phyloP scores from a whole-genome alignment of 805 yeast species.

The Ogataea glucozyma region DNA sequence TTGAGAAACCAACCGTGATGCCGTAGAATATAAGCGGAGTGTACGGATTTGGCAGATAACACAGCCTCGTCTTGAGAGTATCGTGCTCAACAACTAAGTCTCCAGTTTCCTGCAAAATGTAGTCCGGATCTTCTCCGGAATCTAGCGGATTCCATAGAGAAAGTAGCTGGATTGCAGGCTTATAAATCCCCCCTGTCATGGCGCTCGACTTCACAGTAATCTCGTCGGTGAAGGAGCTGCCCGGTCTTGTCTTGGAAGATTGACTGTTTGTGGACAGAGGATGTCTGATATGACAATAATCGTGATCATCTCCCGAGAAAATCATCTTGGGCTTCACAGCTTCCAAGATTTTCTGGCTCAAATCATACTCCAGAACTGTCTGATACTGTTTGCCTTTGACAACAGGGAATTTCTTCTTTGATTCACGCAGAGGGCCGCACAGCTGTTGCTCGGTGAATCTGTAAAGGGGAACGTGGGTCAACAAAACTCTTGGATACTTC shows the following conservation, averaged over 20 bases:
- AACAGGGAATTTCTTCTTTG: conserved; percentile 62
- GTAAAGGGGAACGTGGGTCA: conserved; percentile 86
- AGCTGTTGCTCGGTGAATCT: conserved; percentile 55
- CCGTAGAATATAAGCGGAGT: conserved; percentile 26
- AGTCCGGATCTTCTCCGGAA: conserved; percentile 3
- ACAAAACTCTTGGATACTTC: conserved; percentile 61
- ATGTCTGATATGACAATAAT: conserved; percentile 81
- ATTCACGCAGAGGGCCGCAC: conserved; percentile 82
- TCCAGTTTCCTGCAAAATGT: conserved; percentile 21
- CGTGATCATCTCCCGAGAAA: conserved; percentile 96
- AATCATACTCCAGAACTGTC: conserved; percentile 67
- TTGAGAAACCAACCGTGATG: conserved; percentile 11
- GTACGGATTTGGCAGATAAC: conserved; percentile 34
- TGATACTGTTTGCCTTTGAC: conserved; percentile 83
- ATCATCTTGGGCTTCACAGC: conserved; percentile 65
- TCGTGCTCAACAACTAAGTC: conserved; percentile 26
- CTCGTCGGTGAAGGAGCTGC: conserved; percentile 43
- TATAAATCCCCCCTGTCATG: conserved; percentile 86
- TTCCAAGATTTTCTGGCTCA: conserved; percentile 57
- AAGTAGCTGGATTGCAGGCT: conserved; percentile 85
- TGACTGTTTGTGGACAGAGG: conserved; percentile 17
- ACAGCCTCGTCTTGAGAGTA: conserved; percentile 31
- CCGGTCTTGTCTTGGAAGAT: background rate
- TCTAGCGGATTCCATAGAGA: conserved; percentile 49
- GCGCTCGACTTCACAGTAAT: conserved; percentile 87